Evolutionary conservation across 805 yeast species (phyloP), one percentile per base, ranked within the genome.

Genomic region (Ogataea dorogensis): DNA sequence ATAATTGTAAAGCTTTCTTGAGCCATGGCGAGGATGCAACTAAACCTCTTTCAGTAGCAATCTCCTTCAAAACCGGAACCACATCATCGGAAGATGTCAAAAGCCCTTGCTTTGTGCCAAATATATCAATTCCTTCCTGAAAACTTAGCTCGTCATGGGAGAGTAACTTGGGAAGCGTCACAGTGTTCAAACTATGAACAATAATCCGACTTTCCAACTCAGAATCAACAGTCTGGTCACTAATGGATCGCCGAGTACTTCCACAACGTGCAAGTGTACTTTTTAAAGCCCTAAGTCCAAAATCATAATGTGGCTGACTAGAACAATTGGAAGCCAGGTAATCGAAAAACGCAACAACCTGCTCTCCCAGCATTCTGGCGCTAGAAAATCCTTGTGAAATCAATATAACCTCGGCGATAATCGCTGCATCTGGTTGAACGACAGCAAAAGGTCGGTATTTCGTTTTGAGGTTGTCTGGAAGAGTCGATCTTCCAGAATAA

Each of bases 381-480:
- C 67, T 48, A 1, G 38, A 36, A 51, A 87, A 86, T 0, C 95
- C 93, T 52, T 83, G 81, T 1, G 94, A 74, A 17, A 75, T 67
- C 14, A 91, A 61, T n/a, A 88, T 53, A 0, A 81, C 87, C 42
- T 81, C 82, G 2, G 83, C 78, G 42, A 91, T 91, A 0, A 70
- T 56, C 15, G 65, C 72, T 12, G 69, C 67, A 46, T 91, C 95
- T 0, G 98, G 94, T 20, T 64, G 63, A 3, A 71, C 69, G 79
- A 91, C 79, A 0, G 88, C 74, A 49, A 86, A 79, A 9, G 81
- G 75, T 38, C 95, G 65, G 59, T 89, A 91, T 21, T 81, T 70
- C 51, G 77, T 82, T 53, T 82, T 83, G 60, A 91, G 64, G 53
- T 89, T 91, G 38, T 89, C 95, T 0, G 98, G 98, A 9, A 91